Evolutionary conservation across 192 early-diverging fungal genomes (phyloP).

Genomic region (Funneliformis geosporum): DNA sequence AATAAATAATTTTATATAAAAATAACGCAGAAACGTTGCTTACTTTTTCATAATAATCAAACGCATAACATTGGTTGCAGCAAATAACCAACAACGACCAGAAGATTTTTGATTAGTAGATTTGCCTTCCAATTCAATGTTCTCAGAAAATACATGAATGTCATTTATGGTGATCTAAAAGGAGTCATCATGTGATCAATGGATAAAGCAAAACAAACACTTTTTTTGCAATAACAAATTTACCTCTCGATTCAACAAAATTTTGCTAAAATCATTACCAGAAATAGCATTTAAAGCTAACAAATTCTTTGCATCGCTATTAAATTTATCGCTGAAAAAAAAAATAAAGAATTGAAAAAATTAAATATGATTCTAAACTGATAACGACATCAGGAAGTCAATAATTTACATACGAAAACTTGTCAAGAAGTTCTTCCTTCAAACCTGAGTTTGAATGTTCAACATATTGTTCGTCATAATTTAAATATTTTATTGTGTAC

Average conservation of each 20-base stretch:
- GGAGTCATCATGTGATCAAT: conserved; percentile 33
- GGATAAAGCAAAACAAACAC: too few relatives aligned
- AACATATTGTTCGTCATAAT: background rate
- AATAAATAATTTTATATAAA: background rate
- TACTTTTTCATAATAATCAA: conserved; percentile 65
- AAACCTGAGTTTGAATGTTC: background rate
- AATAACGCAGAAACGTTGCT: background rate
- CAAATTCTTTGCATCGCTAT: conserved; percentile 65
- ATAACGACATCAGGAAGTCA: background rate
- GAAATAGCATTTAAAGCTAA: conserved; percentile 69
- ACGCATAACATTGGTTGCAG: conserved; percentile 74
- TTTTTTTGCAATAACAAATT: background rate
- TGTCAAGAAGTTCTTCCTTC: conserved; percentile 28
- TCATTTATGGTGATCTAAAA: conserved; percentile 52
- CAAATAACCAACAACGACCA: conserved; percentile 85
- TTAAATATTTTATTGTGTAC: background rate
- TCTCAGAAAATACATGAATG: conserved; percentile 57
- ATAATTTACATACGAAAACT: conserved; percentile 18
- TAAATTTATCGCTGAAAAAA: conserved; percentile 46
- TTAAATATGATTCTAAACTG: background rate
- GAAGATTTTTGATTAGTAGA: conserved; percentile 74
- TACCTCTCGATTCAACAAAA: conserved; percentile 61
- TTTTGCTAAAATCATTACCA: conserved; percentile 54
- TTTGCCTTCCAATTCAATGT: conserved; percentile 53
- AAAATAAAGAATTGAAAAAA: background rate